Evolutionary conservation across 768 basidiomycete species (phyloP), one percentile per base, ranked within the genome.

Genomic region (Pleurotus cornucopiae): DNA sequence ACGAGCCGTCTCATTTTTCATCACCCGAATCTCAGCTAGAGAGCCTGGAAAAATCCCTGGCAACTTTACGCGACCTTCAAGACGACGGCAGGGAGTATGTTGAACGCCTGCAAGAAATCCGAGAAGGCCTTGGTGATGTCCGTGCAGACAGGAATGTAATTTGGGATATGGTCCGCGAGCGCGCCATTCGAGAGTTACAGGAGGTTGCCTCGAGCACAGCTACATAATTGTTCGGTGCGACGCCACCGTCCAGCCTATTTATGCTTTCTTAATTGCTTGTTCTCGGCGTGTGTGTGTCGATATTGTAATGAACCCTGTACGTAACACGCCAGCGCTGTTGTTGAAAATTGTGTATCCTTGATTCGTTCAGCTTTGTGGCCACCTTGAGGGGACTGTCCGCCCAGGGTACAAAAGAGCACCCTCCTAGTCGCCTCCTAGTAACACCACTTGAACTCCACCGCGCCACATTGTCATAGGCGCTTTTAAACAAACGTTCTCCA

Each of bases 11-110:
- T 1, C 83, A 85, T 63, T 88, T 86, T 60, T 71, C 81, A 5
- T 79, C 80, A 3, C 82, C 83, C 18, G 83, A 87, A 55, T 78
- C 81, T 71, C 88, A 90, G 61, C 69, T 82, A 57, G 86, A 84
- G 46, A 85, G 73, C 12, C 66, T 94, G 55, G 89, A 92, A 64
- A 91, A 89, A 66, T 84, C 86, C 12, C 62, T 93, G 38, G 81
- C 86, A 13, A 78, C 82, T 2, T 70, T 94, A 52, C 82, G 88
- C 51, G 92, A 94, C 61, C 73, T 94, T 18, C 87, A 90, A 61
- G 92, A 94, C 63, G 92, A 94, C 62, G 88, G 88, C 4, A 76
- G 90, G 45, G 92, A 94, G 68, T 94, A 94, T 64, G 84, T 88
- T 4, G 91, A 93, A 64, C 81, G 91, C 23, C 69, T 94, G 54